A percentile compares a stretch with the other conserved stretches of the same genome.
phyloP scores from a whole-genome alignment of 371 early-diverging fungal species.

The Mucor irregularis region DNA sequence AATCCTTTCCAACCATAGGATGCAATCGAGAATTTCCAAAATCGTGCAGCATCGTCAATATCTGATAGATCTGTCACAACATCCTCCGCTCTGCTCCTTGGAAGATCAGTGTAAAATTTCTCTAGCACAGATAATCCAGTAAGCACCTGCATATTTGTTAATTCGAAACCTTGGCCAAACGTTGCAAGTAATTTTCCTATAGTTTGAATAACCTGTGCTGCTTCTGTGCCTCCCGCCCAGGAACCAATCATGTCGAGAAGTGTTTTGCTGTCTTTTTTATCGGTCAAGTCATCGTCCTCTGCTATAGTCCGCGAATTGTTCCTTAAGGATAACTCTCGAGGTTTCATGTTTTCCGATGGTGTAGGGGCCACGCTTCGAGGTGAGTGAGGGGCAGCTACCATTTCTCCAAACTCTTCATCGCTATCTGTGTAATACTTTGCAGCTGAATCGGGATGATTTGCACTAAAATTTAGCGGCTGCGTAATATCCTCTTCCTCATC shows the following conservation, averaged over 20 bases:
- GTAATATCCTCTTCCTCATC: not conserved
- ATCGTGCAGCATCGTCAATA: conserved; percentile 58
- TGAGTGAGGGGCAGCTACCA: conserved; percentile 16
- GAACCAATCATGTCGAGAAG: conserved; percentile 13
- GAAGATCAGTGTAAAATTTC: conserved; percentile 55
- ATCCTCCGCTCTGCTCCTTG: conserved; percentile 47
- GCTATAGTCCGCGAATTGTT: too few species aligned
- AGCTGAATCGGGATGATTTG: not conserved
- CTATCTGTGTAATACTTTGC: not conserved
- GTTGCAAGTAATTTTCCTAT: conserved; percentile 57
- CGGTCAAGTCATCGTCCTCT: not conserved
- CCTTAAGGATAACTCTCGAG: too few species aligned
- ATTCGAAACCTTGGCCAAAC: conserved; percentile 82
- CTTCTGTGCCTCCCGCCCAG: conserved; percentile 43
- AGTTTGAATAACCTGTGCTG: conserved; percentile 57
- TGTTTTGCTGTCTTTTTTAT: not conserved
- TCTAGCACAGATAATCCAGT: conserved; percentile 69
- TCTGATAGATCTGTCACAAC: conserved; percentile 46
- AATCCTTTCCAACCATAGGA: conserved; percentile 85
- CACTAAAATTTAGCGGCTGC: conserved; percentile 2
- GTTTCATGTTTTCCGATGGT: too few species aligned
- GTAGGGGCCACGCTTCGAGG: too few species aligned
- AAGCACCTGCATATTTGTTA: conserved; percentile 74
- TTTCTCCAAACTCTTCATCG: conserved; percentile 28
- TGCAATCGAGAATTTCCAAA: conserved; percentile 67